Evolutionary conservation across 495 filamentous ascomycete genomes (phyloP), one percentile per base, ranked within the genome.

Genomic region (Penicillium salamii): DNA sequence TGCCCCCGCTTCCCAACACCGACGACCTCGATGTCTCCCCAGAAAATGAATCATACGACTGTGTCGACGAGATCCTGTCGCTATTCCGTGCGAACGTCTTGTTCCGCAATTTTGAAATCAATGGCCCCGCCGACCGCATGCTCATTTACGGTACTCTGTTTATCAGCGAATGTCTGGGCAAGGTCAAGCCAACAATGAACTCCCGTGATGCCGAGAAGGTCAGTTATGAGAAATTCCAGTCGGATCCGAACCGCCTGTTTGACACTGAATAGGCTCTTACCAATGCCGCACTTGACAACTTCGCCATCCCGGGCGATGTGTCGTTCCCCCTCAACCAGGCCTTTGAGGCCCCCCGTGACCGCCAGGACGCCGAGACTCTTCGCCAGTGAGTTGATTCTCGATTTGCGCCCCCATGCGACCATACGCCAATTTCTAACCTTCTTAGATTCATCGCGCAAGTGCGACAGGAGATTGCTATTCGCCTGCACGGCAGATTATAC

Each of bases 51-150:
- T 87, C 84, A 53, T 97, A 97, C 75, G 93, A 98, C 77, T 85
- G 91, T 45, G 78, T 97, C 7, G 93, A 98, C 71, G 93, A 98
- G 72, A 85, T 91, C 23, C 80, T 98, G 40, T 84, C 82, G 2
- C 82, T 97, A 23, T 98, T 97, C 81, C 89, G 93, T 42, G 92
- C 95, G 66, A 97, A 98, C 76, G 97, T 93, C 33, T 85, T 98
- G 64, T 98, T 98, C 78, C 87, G 95, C 57, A 98, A 98, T 78
- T 98, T 98, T 64, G 95, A 97, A 78, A 96, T 97, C 81, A 91
- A 95, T 65, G 93, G 93, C 14, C 89, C 90, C 24, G 93, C 93
- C 46, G 93, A 98, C 71, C 81, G 95, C 37, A 82, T 96, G 66
- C 76, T 98, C 50, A 93, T 98, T 58, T 98, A 98, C 72, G 91